Evolutionary conservation across 2,329 filamentous ascomycete genomes (phyloP), one percentile per base, ranked within the genome.

Genomic region (Aspergillus latus): DNA sequence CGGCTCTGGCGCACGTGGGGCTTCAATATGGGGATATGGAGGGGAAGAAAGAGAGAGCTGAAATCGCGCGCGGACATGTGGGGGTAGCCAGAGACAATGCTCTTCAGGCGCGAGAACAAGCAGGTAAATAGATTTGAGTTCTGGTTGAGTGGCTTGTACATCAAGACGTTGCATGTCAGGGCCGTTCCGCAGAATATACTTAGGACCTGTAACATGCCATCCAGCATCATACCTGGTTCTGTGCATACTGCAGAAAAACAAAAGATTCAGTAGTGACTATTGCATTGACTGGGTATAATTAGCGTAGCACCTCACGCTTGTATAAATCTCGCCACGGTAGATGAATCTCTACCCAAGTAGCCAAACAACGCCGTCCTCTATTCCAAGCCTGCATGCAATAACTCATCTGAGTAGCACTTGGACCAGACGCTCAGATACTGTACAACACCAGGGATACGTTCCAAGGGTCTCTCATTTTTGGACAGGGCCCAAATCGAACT

Each of bases 281-380:
- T 34, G 32, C n/a, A 30, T 52, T 61, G 42, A 59, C 55, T 58
- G 58, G 61, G 59, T 62, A 63, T 62, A 62, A 57, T 47, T 49
- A 48, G 50, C 43, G 43, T 43, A 50, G 36, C 10, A 5, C 36
- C 36, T 13, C 30, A 55, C 28, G 36, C 46, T 54, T 43, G 36
- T 40, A 52, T 49, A 46, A 39, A n/a, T 40, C 43, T 42, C 56
- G 43, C 47, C 34, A 47, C 9, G 49, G 28, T 30, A 48, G 34
- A 47, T 8, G 7, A 39, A 10, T 40, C 32, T 49, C 29, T 37
- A 5, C 26, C n/a, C 28, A 42, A 32, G 11, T 34, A n/a, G n/a
- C 30, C 45, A 43, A 29, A 47, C 54, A 52, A 56, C 49, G 49
- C 54, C 54, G 44, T 16, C 15, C 29, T 49, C 43, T 56, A 36